Base-by-base conservation (phyloP, 805 yeast species). In the Komagataella pastoris region DNA sequence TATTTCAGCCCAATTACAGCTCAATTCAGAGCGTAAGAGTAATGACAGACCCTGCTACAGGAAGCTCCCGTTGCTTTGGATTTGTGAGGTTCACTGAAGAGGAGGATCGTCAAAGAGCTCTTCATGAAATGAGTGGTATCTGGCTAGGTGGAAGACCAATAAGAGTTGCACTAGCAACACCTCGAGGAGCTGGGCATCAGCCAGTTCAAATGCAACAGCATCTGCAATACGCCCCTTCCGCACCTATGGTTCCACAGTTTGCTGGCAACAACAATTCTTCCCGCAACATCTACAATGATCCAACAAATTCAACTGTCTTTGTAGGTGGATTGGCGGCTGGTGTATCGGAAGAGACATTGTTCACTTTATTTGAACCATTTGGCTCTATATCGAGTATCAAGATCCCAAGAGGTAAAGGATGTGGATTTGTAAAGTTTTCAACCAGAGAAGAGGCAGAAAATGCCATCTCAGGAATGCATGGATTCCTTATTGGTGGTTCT, bases 31-130 rank as follows among this genome's bases (percentile, higher is more conserved):
- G 93, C 2, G 93, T 85, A 6, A 70, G 93, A 54, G 91, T 85
- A 8, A 85, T 85, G 91, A 85, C 93, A 0, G 91, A 85, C 61
- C 93, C 93, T 2, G 76, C 85, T 5, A 76, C 85, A 12, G 90
- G 90, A 0, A 76, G 83, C 24, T 81, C 88, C 2, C 71, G 91
- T 56, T 83, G 93, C 59, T 85, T 85, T 66, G 93, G 93, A 0
- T 85, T 85, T 65, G 89, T 85, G 24, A 69, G 95, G 55, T 85
- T 85, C 61, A 76, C 84, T 19, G 79, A 78, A 57, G 88, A 83
- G 56, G 74, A 69, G 46, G 91, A 85, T 58, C 73, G 91, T 58
- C 76, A 77, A 52, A 64, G 80, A 44, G 91, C 93, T 0, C 69
- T 85, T 46, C 67, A 71, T 23, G 88, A 83, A 58, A 85, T 85